These are phyloP conservation scores for Anethum foeniculum DNA, from an alignment of 140 eudicot species.

Conservation along the genomic window DNA sequence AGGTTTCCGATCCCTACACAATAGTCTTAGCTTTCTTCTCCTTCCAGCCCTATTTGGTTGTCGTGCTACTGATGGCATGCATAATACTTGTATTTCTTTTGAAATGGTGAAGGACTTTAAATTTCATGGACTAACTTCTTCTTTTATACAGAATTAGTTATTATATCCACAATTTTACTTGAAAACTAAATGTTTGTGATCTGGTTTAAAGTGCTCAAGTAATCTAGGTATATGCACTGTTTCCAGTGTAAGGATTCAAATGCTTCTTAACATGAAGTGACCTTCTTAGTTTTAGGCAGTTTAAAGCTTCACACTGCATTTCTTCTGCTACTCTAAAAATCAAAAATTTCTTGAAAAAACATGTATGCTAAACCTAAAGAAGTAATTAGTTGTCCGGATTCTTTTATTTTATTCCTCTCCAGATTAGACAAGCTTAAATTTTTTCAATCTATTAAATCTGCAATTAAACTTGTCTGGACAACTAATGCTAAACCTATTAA, in stretches of 20 bases:
- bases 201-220: background rate
- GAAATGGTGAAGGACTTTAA: background rate
- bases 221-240: background rate
- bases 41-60: too few relatives aligned
- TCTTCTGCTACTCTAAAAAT: background rate
- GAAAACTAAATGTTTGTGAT: background rate
- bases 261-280: background rate
- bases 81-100: background rate
- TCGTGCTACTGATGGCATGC: background rate
- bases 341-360: background rate
- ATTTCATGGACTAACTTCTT: background rate
- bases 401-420: background rate
- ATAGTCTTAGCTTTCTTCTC: background rate
- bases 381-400: background rate
- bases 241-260: background rate
- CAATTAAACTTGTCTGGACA: background rate
- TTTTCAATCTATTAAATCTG: background rate
- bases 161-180: background rate
- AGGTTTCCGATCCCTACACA: background rate
- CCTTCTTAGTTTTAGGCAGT: background rate
- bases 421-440: background rate
- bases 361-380: background rate
- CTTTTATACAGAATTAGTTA: background rate
- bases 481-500: slow-evolving; percentile 8
- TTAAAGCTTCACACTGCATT: background rate